Base-by-base conservation (phyloP, 805 yeast species). In the Lipomyces chichibuensis region DNA sequence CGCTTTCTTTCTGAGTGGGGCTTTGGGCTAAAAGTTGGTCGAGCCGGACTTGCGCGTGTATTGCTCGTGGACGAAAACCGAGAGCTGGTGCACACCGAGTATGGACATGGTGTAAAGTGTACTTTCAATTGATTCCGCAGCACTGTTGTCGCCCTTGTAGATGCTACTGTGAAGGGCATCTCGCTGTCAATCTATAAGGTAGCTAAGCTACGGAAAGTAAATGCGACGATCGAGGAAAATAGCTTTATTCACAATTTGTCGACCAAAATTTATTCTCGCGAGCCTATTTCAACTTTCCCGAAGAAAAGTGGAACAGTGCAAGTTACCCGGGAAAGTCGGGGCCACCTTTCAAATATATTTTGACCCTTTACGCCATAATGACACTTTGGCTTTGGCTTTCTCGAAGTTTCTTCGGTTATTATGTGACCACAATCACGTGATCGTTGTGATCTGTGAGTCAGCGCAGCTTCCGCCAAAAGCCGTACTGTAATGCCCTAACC, bases 111-210 rank as follows among this genome's bases (percentile, higher is more conserved):
- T 35, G 53, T 58, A n/a, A 58, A 57, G 14, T 25, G 13, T 27
- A 20, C 59, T 29, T 58, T 58, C 29, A 58, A 49, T 11, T 49
- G 54, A n/a, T 53, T 23, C 25, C 66, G 66, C 46, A 64, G 55
- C 20, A 56, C 55, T 14, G 55, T 14, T 35, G 66, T 43, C 20
- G 57, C 66, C 23, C 66, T 55, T 49, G 63, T 53, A 32, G 63
- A 59, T 17, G 63, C 54, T 37, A 60, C 20, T 37, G 57, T 51
- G 63, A 59, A 54, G 17, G 66, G 60, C 66, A 64, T 64, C 32
- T 29, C 37, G 60, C 37, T 55, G 14, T 23, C 35, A 13, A 62
- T 20, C 54, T 33, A 23, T 62, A 17, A 39, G 8, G 25, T 60
- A 32, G 46, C 32, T 60, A 43, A 43, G 49, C 49, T 17, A 43